Evolutionary conservation across 352 stramenopile genomes (phyloP).

Genomic region (Pythium guiyangense): DNA sequence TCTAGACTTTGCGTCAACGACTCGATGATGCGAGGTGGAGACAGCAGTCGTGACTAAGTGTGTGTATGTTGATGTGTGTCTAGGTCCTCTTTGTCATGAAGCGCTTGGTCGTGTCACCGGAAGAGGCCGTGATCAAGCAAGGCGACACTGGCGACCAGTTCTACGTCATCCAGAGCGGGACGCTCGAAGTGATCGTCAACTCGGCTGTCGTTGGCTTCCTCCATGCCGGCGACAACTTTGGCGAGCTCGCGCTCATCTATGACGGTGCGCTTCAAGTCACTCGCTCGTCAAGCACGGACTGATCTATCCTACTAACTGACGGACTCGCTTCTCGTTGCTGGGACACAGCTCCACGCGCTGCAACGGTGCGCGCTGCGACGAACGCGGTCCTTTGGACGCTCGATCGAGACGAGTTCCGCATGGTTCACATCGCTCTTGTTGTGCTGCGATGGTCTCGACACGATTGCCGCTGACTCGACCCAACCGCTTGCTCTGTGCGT

Average conservation of each 20-base stretch:
- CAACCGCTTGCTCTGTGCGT: neutral
- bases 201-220: conserved; percentile 45
- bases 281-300: neutral
- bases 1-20: neutral
- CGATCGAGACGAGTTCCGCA: conserved; percentile 85
- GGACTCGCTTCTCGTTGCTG: neutral
- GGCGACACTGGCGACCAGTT: conserved; percentile 91
- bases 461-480: neutral
- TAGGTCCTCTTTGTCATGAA: conserved; percentile 85
- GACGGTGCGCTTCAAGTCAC: conserved; percentile 30
- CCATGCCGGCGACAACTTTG: conserved; percentile 71
- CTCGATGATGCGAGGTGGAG: neutral
- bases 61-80: neutral
- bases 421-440: conserved; percentile 12
- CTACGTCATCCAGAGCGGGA: conserved; percentile 77
- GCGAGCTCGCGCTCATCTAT: conserved; percentile 89
- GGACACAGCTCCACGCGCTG: conserved; percentile 75
- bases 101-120: conserved; percentile 38
- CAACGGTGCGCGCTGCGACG: conserved; percentile 88
- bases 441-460: conserved; percentile 3
- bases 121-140: conserved; percentile 91
- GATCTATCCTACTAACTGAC: neutral
- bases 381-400: conserved; percentile 88
- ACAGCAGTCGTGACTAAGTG: too few relatives aligned
- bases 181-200: conserved; percentile 73